Evolutionary conservation across 225 moss, liverwort and hornwort species (phyloP).

Genomic region (Pseudisothecium myosuroides): DNA sequence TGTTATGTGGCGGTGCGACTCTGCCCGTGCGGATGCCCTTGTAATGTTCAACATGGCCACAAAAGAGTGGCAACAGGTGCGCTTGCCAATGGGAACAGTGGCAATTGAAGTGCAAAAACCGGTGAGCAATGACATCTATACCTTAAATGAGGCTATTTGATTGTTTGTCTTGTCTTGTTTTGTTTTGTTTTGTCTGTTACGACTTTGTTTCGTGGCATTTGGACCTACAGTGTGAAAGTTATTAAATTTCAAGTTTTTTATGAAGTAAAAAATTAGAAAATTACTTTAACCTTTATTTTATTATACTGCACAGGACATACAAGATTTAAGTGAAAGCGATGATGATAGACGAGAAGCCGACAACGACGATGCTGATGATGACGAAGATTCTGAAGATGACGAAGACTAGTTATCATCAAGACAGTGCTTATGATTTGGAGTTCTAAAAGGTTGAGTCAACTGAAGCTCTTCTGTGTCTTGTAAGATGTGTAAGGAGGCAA

Average conservation of each 20-base stretch:
- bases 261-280: too few species aligned
- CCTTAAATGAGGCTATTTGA: too few species aligned
- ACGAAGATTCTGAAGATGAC: not conserved
- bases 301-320: too few species aligned
- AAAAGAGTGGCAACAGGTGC: not conserved
- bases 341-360: not conserved
- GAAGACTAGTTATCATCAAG: not conserved
- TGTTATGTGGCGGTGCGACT: too few species aligned
- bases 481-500: not conserved
- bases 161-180: too few species aligned
- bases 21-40: not conserved
- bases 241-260: too few species aligned
- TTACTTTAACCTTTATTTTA: too few species aligned
- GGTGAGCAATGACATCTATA: too few species aligned
- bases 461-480: not conserved
- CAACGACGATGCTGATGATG: not conserved
- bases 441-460: not conserved
- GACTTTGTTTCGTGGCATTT: too few species aligned
- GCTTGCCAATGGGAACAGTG: not conserved
- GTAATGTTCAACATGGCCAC: not conserved
- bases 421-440: not conserved
- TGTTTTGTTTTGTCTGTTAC: too few species aligned
- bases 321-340: not conserved
- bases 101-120: too few species aligned
- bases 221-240: too few species aligned